Evolutionary conservation across 1,284 basidiomycete genomes (phyloP), one percentile per base, ranked within the genome.

Genomic region (Leccinum subrobustum): DNA sequence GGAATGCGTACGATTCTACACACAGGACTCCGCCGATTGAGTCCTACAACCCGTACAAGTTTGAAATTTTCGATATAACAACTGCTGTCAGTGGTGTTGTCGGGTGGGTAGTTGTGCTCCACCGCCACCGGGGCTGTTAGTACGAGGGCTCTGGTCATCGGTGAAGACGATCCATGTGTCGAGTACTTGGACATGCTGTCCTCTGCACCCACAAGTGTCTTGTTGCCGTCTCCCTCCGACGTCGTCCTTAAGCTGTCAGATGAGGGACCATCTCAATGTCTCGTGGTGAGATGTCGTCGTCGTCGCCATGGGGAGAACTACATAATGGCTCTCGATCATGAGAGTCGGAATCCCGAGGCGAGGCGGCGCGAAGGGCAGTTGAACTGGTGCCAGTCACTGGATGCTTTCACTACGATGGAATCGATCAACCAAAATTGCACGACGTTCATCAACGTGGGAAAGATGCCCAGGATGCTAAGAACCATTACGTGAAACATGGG

Each of bases 401-500:
- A 84, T 2, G 86, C 88, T 73, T 92, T 93, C 29, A 29, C 29
- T 71, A 94, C 89, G 63, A 94, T 92, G 0, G 92, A 92, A 75
- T 93, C 91, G 60, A 92, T 92, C 54, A 92, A 77, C 91, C 91
- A 93, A 78, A 93, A 93, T 73, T 96, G 94, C 18, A 95, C 66
- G 54, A 95, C 78, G 73, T 95, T 98, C 95, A 97, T 97, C 61
- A 90, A 80, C 62, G 96, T 88, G 1, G 96, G 96, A 77, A 97
- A 96, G 54, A 98, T 73, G 59, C 94, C 93, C 92, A 98, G 96
- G 37, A 89, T 89, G 68, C 90, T 92, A 65, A 37, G 53, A 53
- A 63, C 54, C 59, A 12, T 59, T 23, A 52, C 37, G 56, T 65
- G 11, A 63, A 56, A 31, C 3, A 11, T 65, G 14, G 61, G 44